Base-by-base conservation (phyloP, 2,329 filamentous ascomycete genomes). In the Cladosporium velox region DNA sequence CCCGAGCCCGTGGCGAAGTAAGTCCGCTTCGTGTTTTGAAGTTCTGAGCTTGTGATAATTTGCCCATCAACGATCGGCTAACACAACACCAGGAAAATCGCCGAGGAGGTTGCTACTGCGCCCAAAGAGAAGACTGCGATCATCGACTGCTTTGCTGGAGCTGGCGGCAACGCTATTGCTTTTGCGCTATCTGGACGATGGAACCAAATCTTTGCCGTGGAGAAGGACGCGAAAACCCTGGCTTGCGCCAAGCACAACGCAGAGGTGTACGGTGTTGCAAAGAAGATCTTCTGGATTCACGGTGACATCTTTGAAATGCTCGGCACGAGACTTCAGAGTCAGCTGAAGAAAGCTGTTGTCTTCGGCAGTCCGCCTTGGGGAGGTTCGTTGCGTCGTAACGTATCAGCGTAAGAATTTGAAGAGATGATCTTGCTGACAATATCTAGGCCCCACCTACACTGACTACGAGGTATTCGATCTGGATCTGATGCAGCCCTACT, bases 171-270 rank as follows among this genome's bases (percentile, higher is more conserved):
- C 77, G 87, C 90, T 28, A 98, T 99, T 72, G 92, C 93, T n/a
- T 96, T 99, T 72, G 94, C 95, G 21, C 85, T 89, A 11, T 91
- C 90, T 0, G 87, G 85, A 24, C 87, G 88, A 69, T 99, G 92
- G 91, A 86, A 88, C 61, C 89, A 87, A 69, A 87, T 99, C 69
- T 92, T 98, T 75, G 92, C 91, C 51, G 90, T 99, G 71, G 95
- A 99, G 79, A 91, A 90, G 72, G 89, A 98, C 73, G 83, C 88
- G 3, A 86, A 88, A 11, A 92, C 91, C 0, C 85, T 99, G 7
- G 89, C 90, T 55, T 99, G 96, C 78, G 95, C 93, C 30, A 93
- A 96, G 80, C 89, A 96, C 77, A 99, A 99, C 76, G 93, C 95
- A 8, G 83, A 87, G 64, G 82, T 98, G 55, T 96, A 97, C 76